Conservation (phyloP, 768 basidiomycete genomes). For the Mycena latifolia region DNA sequence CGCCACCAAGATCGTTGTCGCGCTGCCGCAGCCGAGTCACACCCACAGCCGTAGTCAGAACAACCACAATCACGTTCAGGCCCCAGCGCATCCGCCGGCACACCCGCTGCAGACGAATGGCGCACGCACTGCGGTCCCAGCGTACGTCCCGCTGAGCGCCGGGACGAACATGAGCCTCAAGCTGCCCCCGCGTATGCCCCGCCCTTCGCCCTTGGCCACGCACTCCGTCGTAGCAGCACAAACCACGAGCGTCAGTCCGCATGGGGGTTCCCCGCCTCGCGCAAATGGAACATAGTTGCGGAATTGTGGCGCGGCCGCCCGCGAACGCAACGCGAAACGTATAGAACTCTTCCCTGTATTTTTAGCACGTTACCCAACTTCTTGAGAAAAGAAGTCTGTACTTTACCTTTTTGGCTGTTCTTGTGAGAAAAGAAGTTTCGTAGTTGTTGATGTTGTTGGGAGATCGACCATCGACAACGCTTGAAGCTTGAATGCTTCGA, state of each 20-base stretch:
- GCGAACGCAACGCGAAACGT: not conserved
- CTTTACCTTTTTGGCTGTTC: not conserved
- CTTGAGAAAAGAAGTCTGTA: not conserved
- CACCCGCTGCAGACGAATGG: slow-evolving; percentile 31
- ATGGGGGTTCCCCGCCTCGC: slow-evolving; percentile 1
- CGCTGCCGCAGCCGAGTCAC: too few species aligned
- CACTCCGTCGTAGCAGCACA: slow-evolving; percentile 13
- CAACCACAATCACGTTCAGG: not conserved
- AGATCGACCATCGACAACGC: too few species aligned
- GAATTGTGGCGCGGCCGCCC: too few species aligned
- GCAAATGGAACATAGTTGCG: not conserved
- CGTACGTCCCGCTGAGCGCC: slow-evolving; percentile 20
- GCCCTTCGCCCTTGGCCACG: slow-evolving; percentile 21
- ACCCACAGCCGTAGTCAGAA: not conserved
- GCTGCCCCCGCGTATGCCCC: slow-evolving; percentile 18
- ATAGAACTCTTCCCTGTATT: slow-evolving; percentile 18
- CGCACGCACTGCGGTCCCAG: slow-evolving; percentile 18
- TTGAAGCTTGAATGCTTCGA: too few species aligned
- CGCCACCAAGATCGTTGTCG: slow-evolving; percentile 10
- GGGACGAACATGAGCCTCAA: slow-evolving; percentile 22
- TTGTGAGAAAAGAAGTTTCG: too few species aligned
- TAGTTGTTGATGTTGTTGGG: too few species aligned
- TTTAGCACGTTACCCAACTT: slow-evolving; percentile 5
- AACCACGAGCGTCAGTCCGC: not conserved
- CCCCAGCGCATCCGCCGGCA: not conserved